phyloP scores from a whole-genome alignment of 495 filamentous ascomycete species.

The Daldinia caldariorum region DNA sequence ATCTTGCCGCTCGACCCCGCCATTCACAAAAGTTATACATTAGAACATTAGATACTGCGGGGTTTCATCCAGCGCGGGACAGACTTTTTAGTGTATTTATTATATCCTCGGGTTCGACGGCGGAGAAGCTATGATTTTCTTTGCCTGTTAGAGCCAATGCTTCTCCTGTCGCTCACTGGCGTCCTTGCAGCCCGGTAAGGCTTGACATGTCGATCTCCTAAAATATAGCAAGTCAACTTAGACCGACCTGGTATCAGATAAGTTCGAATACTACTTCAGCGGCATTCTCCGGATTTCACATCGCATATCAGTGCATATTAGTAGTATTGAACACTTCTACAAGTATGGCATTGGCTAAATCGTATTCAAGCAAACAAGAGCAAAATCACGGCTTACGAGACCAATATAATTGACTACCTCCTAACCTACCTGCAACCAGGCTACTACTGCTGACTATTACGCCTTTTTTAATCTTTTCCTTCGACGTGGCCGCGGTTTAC shows the following conservation, averaged over 20 bases:
- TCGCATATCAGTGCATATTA: constrained; percentile 6
- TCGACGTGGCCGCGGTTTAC: neutral
- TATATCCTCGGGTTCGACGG: neutral
- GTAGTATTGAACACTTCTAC: neutral
- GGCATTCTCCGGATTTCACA: constrained; percentile 24
- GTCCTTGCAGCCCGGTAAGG: constrained; percentile 1
- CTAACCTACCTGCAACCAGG: too few species aligned
- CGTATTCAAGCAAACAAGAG: neutral
- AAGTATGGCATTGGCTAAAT: neutral
- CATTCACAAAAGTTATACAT: neutral
- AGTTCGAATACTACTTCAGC: constrained; percentile 3
- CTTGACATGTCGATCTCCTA: constrained; percentile 32
- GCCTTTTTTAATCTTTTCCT: constrained; percentile 2
- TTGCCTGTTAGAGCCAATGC: neutral
- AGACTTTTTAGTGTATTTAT: neutral
- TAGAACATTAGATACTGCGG: neutral
- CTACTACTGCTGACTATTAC: neutral
- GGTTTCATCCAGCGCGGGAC: neutral
- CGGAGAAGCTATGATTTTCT: neutral
- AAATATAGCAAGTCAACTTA: constrained; percentile 18
- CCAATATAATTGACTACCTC: neutral
- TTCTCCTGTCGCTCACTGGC: constrained; percentile 22
- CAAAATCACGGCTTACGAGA: neutral
- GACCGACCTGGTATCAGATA: constrained; percentile 17
- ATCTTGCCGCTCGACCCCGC: neutral